Conservation (phyloP, 257 asterid genomes). For the Nicotiana tomentosiformis region DNA sequence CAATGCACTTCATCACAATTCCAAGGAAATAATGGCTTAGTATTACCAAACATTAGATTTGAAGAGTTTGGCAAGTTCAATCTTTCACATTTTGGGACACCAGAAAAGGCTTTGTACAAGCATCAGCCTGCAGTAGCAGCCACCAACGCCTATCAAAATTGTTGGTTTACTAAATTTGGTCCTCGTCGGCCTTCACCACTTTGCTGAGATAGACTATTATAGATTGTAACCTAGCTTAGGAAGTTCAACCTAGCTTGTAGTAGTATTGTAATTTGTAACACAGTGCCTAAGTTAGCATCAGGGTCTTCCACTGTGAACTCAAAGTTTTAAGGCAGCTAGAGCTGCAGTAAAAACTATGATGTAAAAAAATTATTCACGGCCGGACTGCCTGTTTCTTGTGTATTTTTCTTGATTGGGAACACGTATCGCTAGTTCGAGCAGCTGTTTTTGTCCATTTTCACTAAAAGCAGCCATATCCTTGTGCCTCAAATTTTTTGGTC, state of each 20-base stretch:
- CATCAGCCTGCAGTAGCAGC: slow-evolving; percentile 14
- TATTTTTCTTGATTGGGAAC: neutral
- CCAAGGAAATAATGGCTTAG: slow-evolving; percentile 10
- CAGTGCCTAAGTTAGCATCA: neutral
- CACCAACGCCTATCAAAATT: slow-evolving; percentile 5
- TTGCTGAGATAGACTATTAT: neutral
- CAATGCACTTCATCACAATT: slow-evolving; percentile 24
- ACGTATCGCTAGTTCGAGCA: too few species aligned
- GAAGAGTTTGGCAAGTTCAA: slow-evolving; percentile 15
- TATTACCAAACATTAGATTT: slow-evolving; percentile 13
- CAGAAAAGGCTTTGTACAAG: slow-evolving; percentile 12
- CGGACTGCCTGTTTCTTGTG: neutral
- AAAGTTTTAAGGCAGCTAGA: neutral
- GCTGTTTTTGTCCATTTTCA: too few species aligned
- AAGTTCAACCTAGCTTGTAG: neutral
- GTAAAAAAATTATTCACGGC: neutral
- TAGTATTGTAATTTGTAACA: neutral
- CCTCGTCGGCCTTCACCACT: slow-evolving; percentile 4
- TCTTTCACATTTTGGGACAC: slow-evolving; percentile 10
- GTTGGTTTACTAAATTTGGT: slow-evolving; percentile 2
- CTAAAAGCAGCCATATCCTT: too few species aligned
- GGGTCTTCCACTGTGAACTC: neutral
- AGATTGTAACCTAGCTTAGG: neutral
- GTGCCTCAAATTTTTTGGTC: too few species aligned
- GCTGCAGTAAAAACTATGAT: neutral